These are phyloP conservation scores for Fusarium stilboides DNA, from an alignment of 2,329 filamentous ascomycete species.

Conservation along the genomic window DNA sequence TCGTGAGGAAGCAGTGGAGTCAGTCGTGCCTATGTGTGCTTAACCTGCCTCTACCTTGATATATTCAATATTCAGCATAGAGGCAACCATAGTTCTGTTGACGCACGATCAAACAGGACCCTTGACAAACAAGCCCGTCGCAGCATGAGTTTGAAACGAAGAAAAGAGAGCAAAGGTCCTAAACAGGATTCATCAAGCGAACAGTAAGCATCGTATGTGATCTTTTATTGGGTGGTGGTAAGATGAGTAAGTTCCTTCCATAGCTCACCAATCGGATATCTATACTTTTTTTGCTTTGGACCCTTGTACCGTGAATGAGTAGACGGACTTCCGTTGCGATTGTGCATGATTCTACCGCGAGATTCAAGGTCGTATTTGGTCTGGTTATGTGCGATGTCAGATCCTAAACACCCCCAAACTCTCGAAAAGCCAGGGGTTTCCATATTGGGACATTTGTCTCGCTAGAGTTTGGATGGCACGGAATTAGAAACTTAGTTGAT, in stretches of 20 bases:
- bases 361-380: constrained; percentile 19
- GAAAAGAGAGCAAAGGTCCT: not conserved
- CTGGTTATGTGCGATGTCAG: constrained; percentile 9
- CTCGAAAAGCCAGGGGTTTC: constrained; percentile 13
- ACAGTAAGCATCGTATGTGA: not conserved
- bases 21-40: not conserved
- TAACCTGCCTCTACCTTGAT: too few species aligned
- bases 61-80: too few species aligned
- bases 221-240: not conserved
- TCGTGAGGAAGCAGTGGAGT: not conserved
- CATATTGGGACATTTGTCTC: constrained; percentile 24
- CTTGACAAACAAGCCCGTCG: not conserved
- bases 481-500: too few species aligned
- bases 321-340: not conserved
- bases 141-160: not conserved
- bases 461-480: not conserved
- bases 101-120: too few species aligned
- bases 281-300: not conserved
- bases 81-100: too few species aligned
- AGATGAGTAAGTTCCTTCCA: not conserved
- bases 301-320: not conserved
- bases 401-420: constrained; percentile 13
- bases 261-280: constrained; percentile 3
- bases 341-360: constrained; percentile 5
- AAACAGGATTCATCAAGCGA: not conserved